phyloP scores from a whole-genome alignment of 345 rosid species.

The Citrus hindsii region DNA sequence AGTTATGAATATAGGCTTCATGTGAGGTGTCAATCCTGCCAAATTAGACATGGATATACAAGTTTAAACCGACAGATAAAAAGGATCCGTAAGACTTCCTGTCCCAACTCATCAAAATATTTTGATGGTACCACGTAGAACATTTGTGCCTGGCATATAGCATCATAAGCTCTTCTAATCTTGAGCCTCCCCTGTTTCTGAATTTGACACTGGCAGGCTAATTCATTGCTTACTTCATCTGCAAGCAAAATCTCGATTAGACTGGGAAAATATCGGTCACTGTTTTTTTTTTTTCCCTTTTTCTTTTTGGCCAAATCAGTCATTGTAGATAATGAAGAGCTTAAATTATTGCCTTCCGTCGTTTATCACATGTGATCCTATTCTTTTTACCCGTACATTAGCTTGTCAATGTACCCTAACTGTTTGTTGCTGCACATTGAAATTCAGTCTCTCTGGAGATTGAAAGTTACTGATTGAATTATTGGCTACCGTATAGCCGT shows the following conservation, averaged over 20 bases:
- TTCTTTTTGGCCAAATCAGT: background rate
- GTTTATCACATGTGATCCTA: background rate
- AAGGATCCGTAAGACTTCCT: background rate
- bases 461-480: background rate
- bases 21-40: background rate
- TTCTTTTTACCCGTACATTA: background rate
- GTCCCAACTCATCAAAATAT: background rate
- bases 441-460: background rate
- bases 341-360: background rate
- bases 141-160: background rate
- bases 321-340: background rate
- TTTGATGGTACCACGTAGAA: background rate
- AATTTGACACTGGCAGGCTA: background rate
- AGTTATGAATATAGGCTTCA: background rate
- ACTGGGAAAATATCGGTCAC: background rate
- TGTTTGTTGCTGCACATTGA: background rate
- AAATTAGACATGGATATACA: background rate
- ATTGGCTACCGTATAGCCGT: background rate
- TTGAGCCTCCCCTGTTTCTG: background rate
- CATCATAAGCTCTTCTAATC: background rate
- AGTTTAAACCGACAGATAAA: background rate
- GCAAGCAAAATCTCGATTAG: background rate
- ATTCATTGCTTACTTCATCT: background rate
- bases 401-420: background rate
- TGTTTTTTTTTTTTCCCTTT: background rate